Conservation (phyloP, 208 protist genomes). For the Angomonas deanei region DNA sequence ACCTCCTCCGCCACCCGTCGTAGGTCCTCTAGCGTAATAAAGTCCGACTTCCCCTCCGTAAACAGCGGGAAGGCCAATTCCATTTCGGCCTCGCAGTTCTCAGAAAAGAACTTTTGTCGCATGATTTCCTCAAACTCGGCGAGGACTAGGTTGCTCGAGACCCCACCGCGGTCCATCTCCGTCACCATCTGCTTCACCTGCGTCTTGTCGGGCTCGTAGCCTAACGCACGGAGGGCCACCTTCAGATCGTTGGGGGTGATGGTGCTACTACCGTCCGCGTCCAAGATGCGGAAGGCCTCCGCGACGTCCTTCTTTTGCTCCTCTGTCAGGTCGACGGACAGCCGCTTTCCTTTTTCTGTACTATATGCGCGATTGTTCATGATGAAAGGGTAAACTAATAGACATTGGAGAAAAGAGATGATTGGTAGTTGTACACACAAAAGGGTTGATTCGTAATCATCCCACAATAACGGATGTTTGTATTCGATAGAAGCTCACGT, state of each 20-base stretch:
- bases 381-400: neutral
- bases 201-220: slow-evolving; percentile 94
- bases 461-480: neutral
- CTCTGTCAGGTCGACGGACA: slow-evolving; percentile 76
- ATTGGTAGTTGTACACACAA: too few species aligned
- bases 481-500: too few species aligned
- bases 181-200: slow-evolving; percentile 86
- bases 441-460: too few species aligned
- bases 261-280: slow-evolving; percentile 90
- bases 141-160: slow-evolving; percentile 87
- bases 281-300: slow-evolving; percentile 95
- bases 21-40: slow-evolving; percentile 96
- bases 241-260: slow-evolving; percentile 93
- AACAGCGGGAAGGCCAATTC: slow-evolving; percentile 93
- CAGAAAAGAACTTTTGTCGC: slow-evolving; percentile 82
- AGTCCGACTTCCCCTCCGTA: slow-evolving; percentile 91
- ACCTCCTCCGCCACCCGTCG: slow-evolving; percentile 91
- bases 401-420: neutral
- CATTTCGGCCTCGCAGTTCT: slow-evolving; percentile 89
- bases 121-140: slow-evolving; percentile 91
- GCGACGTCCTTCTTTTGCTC: slow-evolving; percentile 89
- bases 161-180: slow-evolving; percentile 89
- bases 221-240: slow-evolving; percentile 91
- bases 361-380: slow-evolving; percentile 60
- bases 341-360: slow-evolving; percentile 39